Percentiles rank a stretch among this genome's conserved stretches.
These are phyloP conservation scores for Knoxia roxburghii DNA, from an alignment of 257 asterid species.

Conservation along the genomic window DNA sequence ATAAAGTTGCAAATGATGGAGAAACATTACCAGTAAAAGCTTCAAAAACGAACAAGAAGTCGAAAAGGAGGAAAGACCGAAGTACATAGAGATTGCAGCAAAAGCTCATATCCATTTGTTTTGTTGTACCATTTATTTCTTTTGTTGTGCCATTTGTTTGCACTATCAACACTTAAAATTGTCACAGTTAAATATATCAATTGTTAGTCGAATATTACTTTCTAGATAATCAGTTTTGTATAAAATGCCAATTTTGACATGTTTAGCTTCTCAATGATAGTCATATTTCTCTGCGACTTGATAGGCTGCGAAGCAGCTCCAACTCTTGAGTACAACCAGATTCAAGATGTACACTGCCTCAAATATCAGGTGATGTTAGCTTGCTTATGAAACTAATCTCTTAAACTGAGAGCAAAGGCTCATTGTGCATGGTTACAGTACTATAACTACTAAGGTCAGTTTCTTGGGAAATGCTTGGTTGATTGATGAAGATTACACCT, in stretches of 20 bases:
- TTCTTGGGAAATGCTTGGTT: conserved; percentile 7
- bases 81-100: conserved; percentile 24
- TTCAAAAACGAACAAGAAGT: conserved; percentile 28
- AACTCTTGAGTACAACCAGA: not conserved
- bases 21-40: conserved; percentile 16
- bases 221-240: not conserved
- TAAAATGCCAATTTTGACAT: not conserved
- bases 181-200: not conserved
- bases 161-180: no score
- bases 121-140: not conserved
- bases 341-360: not conserved
- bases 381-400: no score
- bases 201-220: not conserved
- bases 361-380: conserved; percentile 2
- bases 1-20: conserved; percentile 17
- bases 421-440: no score
- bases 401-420: no score
- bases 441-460: no score
- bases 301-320: not conserved
- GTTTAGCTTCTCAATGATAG: not conserved
- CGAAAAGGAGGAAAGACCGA: conserved; percentile 34
- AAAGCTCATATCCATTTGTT: not conserved
- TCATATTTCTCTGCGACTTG: not conserved
- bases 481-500: not conserved
- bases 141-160: not conserved